These are phyloP conservation scores for Prunus armeniaca DNA, from an alignment of 306 rosid genomes.

Conservation along the genomic window DNA sequence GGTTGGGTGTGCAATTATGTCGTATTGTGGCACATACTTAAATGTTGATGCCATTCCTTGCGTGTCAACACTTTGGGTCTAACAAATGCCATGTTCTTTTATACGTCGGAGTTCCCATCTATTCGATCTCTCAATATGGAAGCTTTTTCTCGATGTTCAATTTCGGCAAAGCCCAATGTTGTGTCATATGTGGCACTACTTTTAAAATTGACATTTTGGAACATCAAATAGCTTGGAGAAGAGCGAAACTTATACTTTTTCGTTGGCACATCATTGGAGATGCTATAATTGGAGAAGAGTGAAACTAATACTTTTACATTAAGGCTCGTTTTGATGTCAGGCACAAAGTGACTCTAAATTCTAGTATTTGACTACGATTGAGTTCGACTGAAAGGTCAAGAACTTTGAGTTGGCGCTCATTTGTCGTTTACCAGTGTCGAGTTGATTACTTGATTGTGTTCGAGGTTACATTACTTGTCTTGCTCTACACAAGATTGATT, in stretches of 20 bases:
- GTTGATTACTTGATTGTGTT: background rate
- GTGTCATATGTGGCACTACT: background rate
- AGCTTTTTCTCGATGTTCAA: background rate
- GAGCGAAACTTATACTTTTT: background rate
- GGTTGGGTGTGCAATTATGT: background rate
- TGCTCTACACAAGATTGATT: background rate
- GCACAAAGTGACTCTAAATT: background rate
- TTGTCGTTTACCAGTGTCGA: background rate
- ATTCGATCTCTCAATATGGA: background rate
- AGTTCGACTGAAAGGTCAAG: background rate
- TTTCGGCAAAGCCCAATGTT: background rate
- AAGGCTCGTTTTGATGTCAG: background rate
- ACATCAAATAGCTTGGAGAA: background rate
- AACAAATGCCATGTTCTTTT: background rate
- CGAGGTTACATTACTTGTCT: background rate
- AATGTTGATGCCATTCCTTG: background rate
- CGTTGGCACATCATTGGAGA: background rate
- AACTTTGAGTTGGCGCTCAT: background rate
- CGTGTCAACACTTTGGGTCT: background rate
- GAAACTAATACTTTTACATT: no score
- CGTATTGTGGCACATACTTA: background rate
- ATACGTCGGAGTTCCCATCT: background rate
- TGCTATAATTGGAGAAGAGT: background rate
- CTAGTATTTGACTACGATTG: background rate
- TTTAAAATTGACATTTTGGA: slow-evolving; percentile 3